Percentiles rank a stretch among this genome's conserved stretches.
These are phyloP conservation scores for Mentha longifolia DNA, from an alignment of 257 asterid genomes.

Conservation along the genomic window DNA sequence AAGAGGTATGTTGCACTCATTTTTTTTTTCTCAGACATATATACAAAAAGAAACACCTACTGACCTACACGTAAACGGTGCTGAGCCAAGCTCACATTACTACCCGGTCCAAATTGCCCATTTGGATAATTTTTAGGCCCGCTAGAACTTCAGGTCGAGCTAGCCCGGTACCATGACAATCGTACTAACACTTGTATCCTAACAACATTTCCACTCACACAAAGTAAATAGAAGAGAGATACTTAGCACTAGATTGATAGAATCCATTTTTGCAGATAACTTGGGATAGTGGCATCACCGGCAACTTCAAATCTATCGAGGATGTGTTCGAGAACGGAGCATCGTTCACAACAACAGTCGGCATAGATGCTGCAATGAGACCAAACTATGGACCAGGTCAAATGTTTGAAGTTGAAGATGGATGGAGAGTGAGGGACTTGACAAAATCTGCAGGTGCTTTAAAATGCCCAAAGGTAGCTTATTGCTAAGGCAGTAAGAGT, in stretches of 20 bases:
- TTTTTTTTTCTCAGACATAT: neutral
- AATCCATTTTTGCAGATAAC: slow-evolving; percentile 47
- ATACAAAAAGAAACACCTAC: too few relatives aligned
- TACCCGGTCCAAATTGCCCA: neutral
- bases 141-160: neutral
- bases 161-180: too few relatives aligned
- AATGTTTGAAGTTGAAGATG: slow-evolving; percentile 59
- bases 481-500: slow-evolving; percentile 44
- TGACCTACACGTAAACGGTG: too few relatives aligned
- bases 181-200: too few relatives aligned
- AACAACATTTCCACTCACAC: too few relatives aligned
- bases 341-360: slow-evolving; percentile 46
- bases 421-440: slow-evolving; percentile 48
- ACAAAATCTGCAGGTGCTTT: slow-evolving; percentile 73
- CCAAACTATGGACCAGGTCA: slow-evolving; percentile 72
- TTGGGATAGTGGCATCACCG: slow-evolving; percentile 49
- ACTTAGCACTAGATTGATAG: neutral
- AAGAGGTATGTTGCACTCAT: slow-evolving; percentile 50
- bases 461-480: slow-evolving; percentile 50
- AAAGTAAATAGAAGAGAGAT: too few relatives aligned
- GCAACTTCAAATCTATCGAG: slow-evolving; percentile 56
- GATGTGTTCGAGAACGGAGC: slow-evolving; percentile 88
- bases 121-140: too few relatives aligned
- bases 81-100: too few relatives aligned
- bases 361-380: slow-evolving; percentile 39